A percentile compares a stretch with the other conserved stretches of the same genome.
phyloP scores from a whole-genome alignment of 345 rosid species.

The Cardamine occulta region DNA sequence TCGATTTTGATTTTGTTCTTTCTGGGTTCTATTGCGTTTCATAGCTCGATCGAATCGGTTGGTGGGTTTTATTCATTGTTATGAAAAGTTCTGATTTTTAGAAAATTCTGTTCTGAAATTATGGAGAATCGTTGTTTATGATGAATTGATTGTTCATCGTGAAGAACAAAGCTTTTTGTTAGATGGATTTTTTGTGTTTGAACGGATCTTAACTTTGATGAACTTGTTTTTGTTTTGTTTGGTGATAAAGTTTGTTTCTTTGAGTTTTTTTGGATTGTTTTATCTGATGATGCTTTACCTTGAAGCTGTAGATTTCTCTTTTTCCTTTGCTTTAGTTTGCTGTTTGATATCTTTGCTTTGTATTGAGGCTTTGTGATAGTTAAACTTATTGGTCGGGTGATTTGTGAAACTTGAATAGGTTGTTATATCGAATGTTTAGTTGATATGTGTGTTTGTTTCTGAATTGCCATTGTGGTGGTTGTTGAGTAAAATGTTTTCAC shows the following conservation, averaged over 20 bases:
- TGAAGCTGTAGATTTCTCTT: conserved; percentile 33
- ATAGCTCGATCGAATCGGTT: conserved; percentile 34
- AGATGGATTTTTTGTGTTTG: conserved; percentile 18
- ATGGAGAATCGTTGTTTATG: conserved; percentile 15
- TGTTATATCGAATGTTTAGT: conserved; percentile 2
- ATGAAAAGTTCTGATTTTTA: not conserved
- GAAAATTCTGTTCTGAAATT: not conserved
- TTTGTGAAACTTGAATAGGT: conserved; percentile 10
- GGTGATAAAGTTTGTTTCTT: not conserved
- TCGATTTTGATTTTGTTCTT: conserved; percentile 26
- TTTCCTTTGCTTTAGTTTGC: conserved; percentile 25
- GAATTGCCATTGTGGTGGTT: conserved; percentile 26
- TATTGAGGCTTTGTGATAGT: conserved; percentile 29
- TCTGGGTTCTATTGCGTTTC: conserved; percentile 6
- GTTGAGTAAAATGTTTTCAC: conserved; percentile 9
- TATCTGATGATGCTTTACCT: conserved; percentile 33
- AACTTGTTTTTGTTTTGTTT: conserved; percentile 15
- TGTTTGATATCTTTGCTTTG: conserved; percentile 29
- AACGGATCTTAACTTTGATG: conserved; percentile 30
- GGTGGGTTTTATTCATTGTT: conserved; percentile 32
- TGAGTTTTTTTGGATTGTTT: not conserved
- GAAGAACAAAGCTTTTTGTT: not conserved
- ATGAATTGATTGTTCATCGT: not conserved
- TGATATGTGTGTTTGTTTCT: conserved; percentile 23
- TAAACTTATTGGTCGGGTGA: conserved; percentile 25